Evolutionary conservation across 495 filamentous ascomycete species (phyloP).

Genomic region (Podospora conica): DNA sequence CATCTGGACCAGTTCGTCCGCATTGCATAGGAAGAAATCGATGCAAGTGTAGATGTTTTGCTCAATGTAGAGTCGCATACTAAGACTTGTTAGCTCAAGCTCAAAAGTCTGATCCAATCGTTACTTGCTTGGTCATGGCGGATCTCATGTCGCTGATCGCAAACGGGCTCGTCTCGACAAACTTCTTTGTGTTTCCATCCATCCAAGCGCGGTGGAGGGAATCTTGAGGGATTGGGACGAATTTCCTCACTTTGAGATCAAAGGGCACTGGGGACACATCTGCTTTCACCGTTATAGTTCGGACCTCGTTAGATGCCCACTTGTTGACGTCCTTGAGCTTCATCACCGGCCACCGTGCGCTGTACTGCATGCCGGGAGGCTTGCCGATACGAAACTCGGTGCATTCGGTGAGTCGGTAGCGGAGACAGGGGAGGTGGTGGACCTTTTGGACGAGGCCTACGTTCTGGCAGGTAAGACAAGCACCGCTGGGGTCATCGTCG

Average conservation of each 20-base stretch:
- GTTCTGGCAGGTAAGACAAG: constrained; percentile 18
- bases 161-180: constrained; percentile 12
- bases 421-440: constrained; percentile 18
- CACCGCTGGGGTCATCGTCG: constrained; percentile 13
- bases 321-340: constrained; percentile 19
- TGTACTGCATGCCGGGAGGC: constrained; percentile 17
- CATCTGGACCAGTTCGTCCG: constrained; percentile 15
- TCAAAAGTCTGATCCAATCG: no score
- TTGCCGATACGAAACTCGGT: constrained; percentile 14
- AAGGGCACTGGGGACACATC: constrained; percentile 19
- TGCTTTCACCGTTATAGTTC: constrained; percentile 15
- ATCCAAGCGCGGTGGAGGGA: constrained; percentile 18
- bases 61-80: constrained; percentile 16
- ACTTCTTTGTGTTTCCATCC: constrained; percentile 16
- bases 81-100: no score
- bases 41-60: constrained; percentile 9
- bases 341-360: constrained; percentile 19
- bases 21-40: constrained; percentile 4
- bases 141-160: constrained; percentile 18
- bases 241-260: constrained; percentile 17
- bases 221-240: constrained; percentile 17
- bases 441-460: constrained; percentile 11
- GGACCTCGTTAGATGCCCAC: constrained; percentile 11
- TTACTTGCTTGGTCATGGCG: not conserved
- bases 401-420: constrained; percentile 17